phyloP scores from a whole-genome alignment of 1,284 basidiomycete genomes.

The Puccinia coronata region DNA sequence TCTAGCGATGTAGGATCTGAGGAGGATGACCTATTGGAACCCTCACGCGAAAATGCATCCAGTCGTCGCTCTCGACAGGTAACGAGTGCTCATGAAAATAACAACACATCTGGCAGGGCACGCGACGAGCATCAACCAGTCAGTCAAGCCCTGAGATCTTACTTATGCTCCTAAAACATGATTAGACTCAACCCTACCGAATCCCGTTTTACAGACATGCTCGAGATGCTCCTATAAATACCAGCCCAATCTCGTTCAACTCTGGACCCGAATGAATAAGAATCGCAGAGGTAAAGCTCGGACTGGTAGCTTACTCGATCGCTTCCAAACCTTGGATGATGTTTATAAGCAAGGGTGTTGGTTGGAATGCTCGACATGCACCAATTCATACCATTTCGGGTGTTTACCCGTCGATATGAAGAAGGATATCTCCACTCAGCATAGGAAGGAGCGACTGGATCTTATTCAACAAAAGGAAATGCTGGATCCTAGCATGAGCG shows the following conservation, averaged over 20 bases:
- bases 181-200: background rate
- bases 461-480: conserved; percentile 3
- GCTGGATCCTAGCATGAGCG: background rate
- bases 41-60: background rate
- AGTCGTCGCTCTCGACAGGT: conserved; percentile 6
- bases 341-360: conserved; percentile 47
- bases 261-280: conserved; percentile 36
- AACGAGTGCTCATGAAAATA: conserved; percentile 18
- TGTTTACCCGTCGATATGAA: conserved; percentile 48
- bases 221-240: conserved; percentile 38
- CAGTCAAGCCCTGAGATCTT: background rate
- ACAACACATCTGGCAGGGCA: conserved; percentile 16
- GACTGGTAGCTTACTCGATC: conserved; percentile 37
- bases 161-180: background rate
- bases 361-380: conserved; percentile 45
- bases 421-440: conserved; percentile 38
- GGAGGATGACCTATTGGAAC: conserved; percentile 16
- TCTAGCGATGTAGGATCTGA: conserved; percentile 13
- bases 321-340: conserved; percentile 40
- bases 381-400: conserved; percentile 47
- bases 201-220: conserved; percentile 26
- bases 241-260: conserved; percentile 37
- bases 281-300: conserved; percentile 24
- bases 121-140: conserved; percentile 44
- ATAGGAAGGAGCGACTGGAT: conserved; percentile 26